phyloP scores from a whole-genome alignment of 768 basidiomycete genomes.

The Lactarius pseudohatsudake region DNA sequence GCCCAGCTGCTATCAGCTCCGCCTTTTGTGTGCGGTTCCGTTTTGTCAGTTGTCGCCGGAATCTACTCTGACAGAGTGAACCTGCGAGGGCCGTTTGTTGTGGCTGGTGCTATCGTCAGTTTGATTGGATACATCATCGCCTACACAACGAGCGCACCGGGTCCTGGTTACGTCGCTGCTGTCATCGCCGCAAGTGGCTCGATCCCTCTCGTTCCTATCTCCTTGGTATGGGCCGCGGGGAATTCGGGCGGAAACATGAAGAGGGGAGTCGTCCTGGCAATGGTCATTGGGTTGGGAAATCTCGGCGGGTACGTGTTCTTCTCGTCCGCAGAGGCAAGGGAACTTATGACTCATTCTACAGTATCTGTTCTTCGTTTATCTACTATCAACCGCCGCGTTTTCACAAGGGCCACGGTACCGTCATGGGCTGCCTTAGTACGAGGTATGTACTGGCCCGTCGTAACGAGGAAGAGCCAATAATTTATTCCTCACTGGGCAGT shows the following conservation, averaged over 20 bases:
- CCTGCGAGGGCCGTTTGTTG: constrained; percentile 50
- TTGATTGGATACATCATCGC: constrained; percentile 53
- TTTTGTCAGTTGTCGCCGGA: constrained; percentile 34
- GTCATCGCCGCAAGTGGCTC: constrained; percentile 53
- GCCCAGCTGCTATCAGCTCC: constrained; percentile 43
- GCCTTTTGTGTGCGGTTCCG: constrained; percentile 37
- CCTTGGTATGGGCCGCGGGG: constrained; percentile 54
- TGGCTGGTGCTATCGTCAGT: constrained; percentile 40
- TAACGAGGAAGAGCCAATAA: not conserved
- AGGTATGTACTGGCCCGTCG: constrained; percentile 20
- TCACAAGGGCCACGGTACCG: constrained; percentile 42
- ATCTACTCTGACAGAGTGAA: constrained; percentile 39
- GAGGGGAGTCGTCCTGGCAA: constrained; percentile 50
- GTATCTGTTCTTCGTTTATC: constrained; percentile 46
- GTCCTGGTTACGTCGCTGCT: constrained; percentile 46
- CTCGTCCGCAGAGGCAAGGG: constrained; percentile 30
- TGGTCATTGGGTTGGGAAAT: constrained; percentile 57
- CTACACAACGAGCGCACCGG: constrained; percentile 37
- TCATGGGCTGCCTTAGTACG: constrained; percentile 37
- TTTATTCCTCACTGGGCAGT: constrained; percentile 32
- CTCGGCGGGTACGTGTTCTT: constrained; percentile 46
- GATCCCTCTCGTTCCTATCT: constrained; percentile 49
- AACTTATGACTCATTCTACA: constrained; percentile 19
- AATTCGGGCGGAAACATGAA: constrained; percentile 58
- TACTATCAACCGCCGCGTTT: constrained; percentile 42